Evolutionary conservation across 108 stramenopile genomes (phyloP).

Genomic region (Discostella stelligeroides): DNA sequence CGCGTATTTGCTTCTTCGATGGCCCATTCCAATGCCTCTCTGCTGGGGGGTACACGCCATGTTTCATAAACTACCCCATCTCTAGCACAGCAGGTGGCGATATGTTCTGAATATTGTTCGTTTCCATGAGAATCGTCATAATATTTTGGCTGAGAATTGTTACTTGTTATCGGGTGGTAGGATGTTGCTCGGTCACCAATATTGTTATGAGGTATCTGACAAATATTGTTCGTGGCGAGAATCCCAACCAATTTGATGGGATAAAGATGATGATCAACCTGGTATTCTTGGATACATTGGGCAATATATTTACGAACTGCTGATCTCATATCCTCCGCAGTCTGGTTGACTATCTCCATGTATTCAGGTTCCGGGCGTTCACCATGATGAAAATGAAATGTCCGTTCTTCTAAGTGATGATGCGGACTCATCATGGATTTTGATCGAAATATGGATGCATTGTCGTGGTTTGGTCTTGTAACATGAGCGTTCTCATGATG

Average conservation of each 20-base stretch:
- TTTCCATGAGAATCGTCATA: constrained; percentile 18
- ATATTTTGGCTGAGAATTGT: background rate
- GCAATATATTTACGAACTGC: constrained; percentile 53
- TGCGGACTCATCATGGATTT: background rate
- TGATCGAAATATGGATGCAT: background rate
- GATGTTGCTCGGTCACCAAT: background rate
- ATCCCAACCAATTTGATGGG: constrained; percentile 63
- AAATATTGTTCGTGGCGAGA: constrained; percentile 39
- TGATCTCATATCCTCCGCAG: constrained; percentile 54
- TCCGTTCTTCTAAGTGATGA: background rate
- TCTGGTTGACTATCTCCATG: constrained; percentile 46
- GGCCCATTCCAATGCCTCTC: constrained; percentile 55
- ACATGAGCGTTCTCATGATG: background rate
- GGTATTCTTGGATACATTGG: background rate
- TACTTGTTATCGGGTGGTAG: constrained; percentile 1
- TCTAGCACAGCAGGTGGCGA: constrained; percentile 63
- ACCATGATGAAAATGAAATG: background rate
- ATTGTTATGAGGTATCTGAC: too few species aligned
- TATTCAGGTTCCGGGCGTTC: constrained; percentile 28
- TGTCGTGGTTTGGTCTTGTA: too few species aligned
- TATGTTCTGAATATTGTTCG: constrained; percentile 83
- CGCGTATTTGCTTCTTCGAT: constrained; percentile 62
- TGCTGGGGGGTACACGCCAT: constrained; percentile 53
- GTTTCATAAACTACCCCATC: constrained; percentile 88
- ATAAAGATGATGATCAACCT: constrained; percentile 7